Evolutionary conservation across 164 flowering plant species (phyloP), one percentile per base, ranked within the genome.

Genomic region (Pachysandra terminalis): DNA sequence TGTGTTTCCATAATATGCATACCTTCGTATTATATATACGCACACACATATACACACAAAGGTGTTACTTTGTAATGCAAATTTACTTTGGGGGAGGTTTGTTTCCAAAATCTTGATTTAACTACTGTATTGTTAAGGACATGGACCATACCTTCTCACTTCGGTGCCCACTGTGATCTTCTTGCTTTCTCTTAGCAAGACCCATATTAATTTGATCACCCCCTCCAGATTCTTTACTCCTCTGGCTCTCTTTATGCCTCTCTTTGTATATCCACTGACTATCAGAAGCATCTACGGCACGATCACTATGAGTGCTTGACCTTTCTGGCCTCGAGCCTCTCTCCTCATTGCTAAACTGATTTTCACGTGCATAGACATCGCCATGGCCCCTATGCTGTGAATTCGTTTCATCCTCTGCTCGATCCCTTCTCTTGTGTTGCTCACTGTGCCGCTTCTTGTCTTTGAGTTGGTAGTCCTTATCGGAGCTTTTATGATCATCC

Each of bases 321-420:
- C 82, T 89, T 51, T 89, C 98, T 69, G 76, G 85, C 77, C 88
- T 85, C 35, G 81, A 75, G 79, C 82, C 84, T 72, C 81, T 87
- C 28, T 86, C 94, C 74, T 85, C 88, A 72, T 68, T 73, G 62
- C 27, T 76, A 49, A 68, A 26, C 59, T 79, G 87, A 71, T 74
- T 80, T 52, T 82, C 87, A 45, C 85, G 87, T 9, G 79, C 66
- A 83, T 82, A 73, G 49, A 61, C 73, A 82, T 88, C 92, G 51
- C 89, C 98, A 68, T 82, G 90, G 37, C 83, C 91, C 78, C 87
- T 79, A 52, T 79, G 86, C 62, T 77, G 87, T n/a, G 77, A 71
- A 59, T 53, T 62, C 69, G 67, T 75, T 58, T 77, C 93, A 75
- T 82, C 90, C 65, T 87, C 97, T 63, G 56, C 66, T 53, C 85